Conservation (phyloP, 2,329 filamentous ascomycete species). For the Passalora sequoiae region DNA sequence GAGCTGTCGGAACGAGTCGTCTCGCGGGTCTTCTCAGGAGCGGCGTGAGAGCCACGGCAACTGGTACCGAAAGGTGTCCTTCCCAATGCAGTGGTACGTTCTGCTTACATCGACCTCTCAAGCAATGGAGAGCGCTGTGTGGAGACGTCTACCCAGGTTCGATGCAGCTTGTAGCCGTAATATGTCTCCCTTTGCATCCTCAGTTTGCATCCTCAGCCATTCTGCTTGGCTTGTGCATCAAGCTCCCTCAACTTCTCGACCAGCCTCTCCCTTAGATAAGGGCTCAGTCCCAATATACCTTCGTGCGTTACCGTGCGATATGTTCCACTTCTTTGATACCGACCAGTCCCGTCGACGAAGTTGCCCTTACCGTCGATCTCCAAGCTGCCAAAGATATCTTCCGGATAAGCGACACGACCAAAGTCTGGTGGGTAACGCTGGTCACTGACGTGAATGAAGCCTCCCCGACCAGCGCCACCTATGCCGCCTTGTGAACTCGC, state of each 20-base stretch:
- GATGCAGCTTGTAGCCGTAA: neutral
- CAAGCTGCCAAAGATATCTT: conserved; percentile 62
- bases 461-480: conserved; percentile 54
- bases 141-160: neutral
- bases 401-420: conserved; percentile 60
- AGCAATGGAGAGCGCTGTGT: neutral
- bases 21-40: neutral
- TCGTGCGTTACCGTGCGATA: conserved; percentile 57
- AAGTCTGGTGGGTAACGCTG: conserved; percentile 56
- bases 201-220: conserved; percentile 3
- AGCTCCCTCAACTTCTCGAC: conserved; percentile 32
- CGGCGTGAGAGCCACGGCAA: neutral
- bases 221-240: conserved; percentile 27
- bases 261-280: conserved; percentile 32
- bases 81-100: too few relatives aligned
- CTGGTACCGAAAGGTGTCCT: too few relatives aligned
- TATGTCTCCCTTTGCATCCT: neutral
- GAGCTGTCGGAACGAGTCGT: neutral
- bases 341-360: conserved; percentile 53
- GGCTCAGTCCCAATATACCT: conserved; percentile 45
- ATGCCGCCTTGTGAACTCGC: conserved; percentile 55
- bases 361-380: conserved; percentile 55
- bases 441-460: conserved; percentile 61
- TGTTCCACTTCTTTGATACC: conserved; percentile 58
- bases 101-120: neutral